A percentile compares a stretch with the other conserved stretches of the same genome.
Evolutionary conservation across 257 asterid species (phyloP).

Genomic region (Orobanche coerulescens): DNA sequence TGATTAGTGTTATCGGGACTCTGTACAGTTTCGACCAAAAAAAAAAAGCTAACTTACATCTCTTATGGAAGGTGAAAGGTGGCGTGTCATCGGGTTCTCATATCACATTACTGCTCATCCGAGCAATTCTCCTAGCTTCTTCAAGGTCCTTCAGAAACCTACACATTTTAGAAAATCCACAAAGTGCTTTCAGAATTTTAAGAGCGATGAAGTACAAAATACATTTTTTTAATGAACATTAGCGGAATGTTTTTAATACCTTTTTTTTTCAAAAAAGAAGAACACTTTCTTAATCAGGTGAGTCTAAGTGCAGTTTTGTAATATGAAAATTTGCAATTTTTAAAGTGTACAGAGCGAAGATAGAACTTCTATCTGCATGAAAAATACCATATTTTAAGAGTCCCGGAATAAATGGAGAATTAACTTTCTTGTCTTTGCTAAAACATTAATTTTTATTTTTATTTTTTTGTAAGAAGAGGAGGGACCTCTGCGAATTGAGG

Average conservation of each 20-base stretch:
- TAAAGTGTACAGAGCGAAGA: neutral
- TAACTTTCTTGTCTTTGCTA: neutral
- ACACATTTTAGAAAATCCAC: conserved; percentile 2
- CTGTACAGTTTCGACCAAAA: conserved; percentile 20
- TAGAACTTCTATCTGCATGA: neutral
- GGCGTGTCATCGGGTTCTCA: conserved; percentile 24
- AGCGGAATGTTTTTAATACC: too few species aligned
- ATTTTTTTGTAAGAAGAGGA: too few species aligned
- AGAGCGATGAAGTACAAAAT: neutral
- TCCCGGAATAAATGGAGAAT: neutral
- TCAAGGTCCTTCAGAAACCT: conserved; percentile 92
- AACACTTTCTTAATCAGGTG: too few species aligned
- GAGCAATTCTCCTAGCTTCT: conserved; percentile 81
- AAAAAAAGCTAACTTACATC: conserved; percentile 18
- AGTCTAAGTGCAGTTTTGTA: too few species aligned
- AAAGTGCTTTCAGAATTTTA: too few species aligned
- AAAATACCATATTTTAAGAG: neutral
- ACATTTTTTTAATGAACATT: conserved; percentile 1
- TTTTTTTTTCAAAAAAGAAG: too few species aligned
- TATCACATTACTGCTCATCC: conserved; percentile 51
- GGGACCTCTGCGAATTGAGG: conserved; percentile 82
- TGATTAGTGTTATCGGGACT: conserved; percentile 13
- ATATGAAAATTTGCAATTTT: neutral
- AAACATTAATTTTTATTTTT: neutral
- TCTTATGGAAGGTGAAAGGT: conserved; percentile 7